Conservation (phyloP, 129 eudicot species). For the Lactuca saligna region DNA sequence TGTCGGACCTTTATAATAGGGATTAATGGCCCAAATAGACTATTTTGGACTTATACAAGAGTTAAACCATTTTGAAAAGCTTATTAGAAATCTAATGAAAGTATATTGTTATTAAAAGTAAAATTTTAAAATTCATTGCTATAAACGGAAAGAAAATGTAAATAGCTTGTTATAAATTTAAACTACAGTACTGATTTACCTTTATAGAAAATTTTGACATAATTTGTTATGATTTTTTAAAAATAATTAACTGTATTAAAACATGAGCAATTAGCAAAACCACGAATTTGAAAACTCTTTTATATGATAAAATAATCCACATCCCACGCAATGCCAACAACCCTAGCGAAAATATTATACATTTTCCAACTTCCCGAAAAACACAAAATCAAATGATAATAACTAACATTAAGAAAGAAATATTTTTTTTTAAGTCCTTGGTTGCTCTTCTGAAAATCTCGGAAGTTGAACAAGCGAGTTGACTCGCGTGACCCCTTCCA, state of each 20-base stretch:
- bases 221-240: neutral
- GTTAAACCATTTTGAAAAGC: too few relatives aligned
- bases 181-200: too few relatives aligned
- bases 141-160: too few relatives aligned
- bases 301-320: neutral
- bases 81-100: too few relatives aligned
- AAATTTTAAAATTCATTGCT: too few relatives aligned
- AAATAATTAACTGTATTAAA: neutral
- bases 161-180: too few relatives aligned
- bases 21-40: too few relatives aligned
- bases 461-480: conserved; percentile 98
- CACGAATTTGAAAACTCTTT: conserved; percentile 1
- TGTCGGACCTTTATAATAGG: too few relatives aligned
- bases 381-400: conserved; percentile 2
- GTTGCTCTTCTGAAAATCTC: conserved; percentile 79
- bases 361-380: neutral
- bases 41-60: too few relatives aligned
- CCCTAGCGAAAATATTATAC: conserved; percentile 13
- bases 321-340: conserved; percentile 4
- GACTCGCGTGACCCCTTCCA: conserved; percentile 97
- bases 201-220: neutral
- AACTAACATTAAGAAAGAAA: conserved; percentile 9
- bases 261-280: neutral
- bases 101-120: too few relatives aligned
- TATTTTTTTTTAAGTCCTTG: conserved; percentile 30